Evolutionary conservation across 352 stramenopile species (phyloP).

Genomic region (Phytopythium boreale): DNA sequence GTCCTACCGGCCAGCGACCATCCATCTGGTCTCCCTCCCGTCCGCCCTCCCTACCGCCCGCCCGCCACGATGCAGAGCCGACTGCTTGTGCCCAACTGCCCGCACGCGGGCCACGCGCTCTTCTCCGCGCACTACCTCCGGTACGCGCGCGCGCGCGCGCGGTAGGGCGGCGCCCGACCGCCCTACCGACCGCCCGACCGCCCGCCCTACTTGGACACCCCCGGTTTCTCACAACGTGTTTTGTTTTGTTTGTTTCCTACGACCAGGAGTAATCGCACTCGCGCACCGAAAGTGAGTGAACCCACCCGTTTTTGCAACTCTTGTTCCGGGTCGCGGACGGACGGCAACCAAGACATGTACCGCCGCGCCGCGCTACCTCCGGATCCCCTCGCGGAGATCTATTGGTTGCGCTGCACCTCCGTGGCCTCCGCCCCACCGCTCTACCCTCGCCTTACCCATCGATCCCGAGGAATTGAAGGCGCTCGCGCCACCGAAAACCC

Average conservation of each 20-base stretch:
- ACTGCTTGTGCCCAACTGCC: conserved; percentile 27
- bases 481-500: too few relatives aligned
- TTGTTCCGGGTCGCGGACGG: not conserved
- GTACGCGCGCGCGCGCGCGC: not conserved
- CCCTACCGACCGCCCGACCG: not conserved
- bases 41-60: too few relatives aligned
- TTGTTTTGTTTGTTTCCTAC: not conserved
- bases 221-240: not conserved
- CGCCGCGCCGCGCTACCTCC: not conserved
- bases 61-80: conserved; percentile 12
- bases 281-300: conserved; percentile 37
- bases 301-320: not conserved
- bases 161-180: too few relatives aligned
- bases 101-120: conserved; percentile 13
- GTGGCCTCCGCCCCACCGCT: too few relatives aligned
- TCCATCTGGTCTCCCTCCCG: too few relatives aligned
- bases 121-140: conserved; percentile 13
- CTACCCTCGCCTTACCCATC: too few relatives aligned
- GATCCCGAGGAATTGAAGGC: too few relatives aligned
- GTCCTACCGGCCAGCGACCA: too few relatives aligned
- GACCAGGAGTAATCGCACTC: conserved; percentile 32
- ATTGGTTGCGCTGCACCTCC: too few relatives aligned
- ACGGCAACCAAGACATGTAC: too few relatives aligned
- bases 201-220: not conserved
- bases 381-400: too few relatives aligned